Base-by-base conservation (phyloP, 768 basidiomycete species). In the Boletus subcaerulescens region DNA sequence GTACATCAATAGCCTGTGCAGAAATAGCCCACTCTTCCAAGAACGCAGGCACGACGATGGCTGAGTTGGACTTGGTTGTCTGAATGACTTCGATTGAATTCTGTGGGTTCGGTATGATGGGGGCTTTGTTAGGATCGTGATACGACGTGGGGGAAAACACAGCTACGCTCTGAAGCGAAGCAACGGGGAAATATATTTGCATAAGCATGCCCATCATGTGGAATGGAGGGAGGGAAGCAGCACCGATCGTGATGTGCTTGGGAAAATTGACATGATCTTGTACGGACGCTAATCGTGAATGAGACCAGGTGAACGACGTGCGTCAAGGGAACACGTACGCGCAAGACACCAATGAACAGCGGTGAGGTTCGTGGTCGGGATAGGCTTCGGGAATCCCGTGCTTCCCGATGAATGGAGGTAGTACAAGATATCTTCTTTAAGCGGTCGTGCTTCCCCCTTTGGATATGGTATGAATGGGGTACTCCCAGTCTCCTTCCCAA, bases 341-440 rank as follows among this genome's bases (percentile, higher is more conserved):
- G 68, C 63, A n/a, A 58, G 53, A 14, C 67, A 69, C 70, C 74
- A 76, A 33, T 76, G 68, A 4, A 67, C 32, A 9, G 69, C 43
- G 12, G 60, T 65, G 13, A 61, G 54, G 41, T 73, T 66, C 0
- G 68, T 73, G 32, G 74, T 67, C 3, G 69, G 62, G n/a, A 81
- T 73, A 9, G 75, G 60, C 52, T 77, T 80, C 0, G 79, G 78
- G 44, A 76, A 70, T 3, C 78, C 77, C 0, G 79, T 78, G 47
- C 77, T 79, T 15, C 79, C 79, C 4, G 80, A 81, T 0, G 80
- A 81, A 55, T 81, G 78, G 0, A 78, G 61, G 47, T 76, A 80
- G 9, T 74, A 35, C 40, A 69, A 45, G 63, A 45, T 64, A 53
- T 29, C 72, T 44, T 48, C 60, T 20, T 45, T 57, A 56, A 17